Evolutionary conservation across 306 rosid species (phyloP).

Genomic region (Cucumis hystrix): DNA sequence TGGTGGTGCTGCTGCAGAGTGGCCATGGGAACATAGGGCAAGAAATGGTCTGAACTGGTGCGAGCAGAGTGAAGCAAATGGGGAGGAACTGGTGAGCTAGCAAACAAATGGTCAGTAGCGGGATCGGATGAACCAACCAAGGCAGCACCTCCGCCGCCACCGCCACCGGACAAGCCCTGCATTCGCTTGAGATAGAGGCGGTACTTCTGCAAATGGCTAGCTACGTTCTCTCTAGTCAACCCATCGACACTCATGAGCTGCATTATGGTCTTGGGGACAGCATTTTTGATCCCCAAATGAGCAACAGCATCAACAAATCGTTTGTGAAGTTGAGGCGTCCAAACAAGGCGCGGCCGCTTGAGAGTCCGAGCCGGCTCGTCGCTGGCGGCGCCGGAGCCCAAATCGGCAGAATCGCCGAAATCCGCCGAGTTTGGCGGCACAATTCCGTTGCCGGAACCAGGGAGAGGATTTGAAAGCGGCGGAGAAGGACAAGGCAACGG

Average conservation of each 20-base stretch:
- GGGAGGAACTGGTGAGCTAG: constrained; percentile 83
- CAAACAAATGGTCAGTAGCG: constrained; percentile 79
- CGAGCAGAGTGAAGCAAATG: constrained; percentile 70
- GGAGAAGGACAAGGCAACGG: constrained; percentile 13
- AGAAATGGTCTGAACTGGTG: constrained; percentile 64
- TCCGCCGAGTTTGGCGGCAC: constrained; percentile 63
- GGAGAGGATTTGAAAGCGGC: constrained; percentile 16
- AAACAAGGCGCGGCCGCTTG: constrained; percentile 82
- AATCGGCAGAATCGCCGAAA: constrained; percentile 69
- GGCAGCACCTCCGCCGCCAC: constrained; percentile 23
- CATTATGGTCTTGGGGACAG: constrained; percentile 98
- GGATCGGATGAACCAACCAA: constrained; percentile 30
- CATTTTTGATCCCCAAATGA: constrained; percentile 86
- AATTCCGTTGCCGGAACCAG: constrained; percentile 17
- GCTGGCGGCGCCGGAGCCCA: constrained; percentile 68
- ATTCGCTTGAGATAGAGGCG: constrained; percentile 87
- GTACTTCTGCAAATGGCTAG: constrained; percentile 90
- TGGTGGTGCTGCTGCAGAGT: constrained; percentile 77
- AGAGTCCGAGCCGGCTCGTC: constrained; percentile 97
- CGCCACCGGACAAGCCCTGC: constrained; percentile 66
- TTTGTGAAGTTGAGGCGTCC: constrained; percentile 98
- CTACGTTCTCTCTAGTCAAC: constrained; percentile 88
- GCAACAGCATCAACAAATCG: constrained; percentile 93
- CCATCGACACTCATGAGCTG: constrained; percentile 99
- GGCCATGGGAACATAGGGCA: constrained; percentile 82